Evolutionary conservation across 2,329 filamentous ascomycete genomes (phyloP), one percentile per base, ranked within the genome.

Genomic region (Diaporthe batatas): DNA sequence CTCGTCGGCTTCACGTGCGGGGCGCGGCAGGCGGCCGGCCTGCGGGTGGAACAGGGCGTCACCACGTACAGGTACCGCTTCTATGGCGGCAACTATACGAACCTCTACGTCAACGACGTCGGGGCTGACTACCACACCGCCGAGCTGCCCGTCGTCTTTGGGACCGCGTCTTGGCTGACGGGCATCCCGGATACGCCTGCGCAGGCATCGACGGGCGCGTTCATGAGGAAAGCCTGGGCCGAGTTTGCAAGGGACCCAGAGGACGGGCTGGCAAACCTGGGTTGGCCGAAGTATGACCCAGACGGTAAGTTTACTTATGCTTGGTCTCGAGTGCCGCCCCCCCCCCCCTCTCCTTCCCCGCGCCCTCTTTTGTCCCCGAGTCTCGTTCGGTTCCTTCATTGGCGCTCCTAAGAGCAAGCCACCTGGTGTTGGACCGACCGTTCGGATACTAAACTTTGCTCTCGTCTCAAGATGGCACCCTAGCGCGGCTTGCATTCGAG

Each of bases 161-260:
- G 68, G 8, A 70, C 68, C 18, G 57, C 59, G 29, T 65, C 59
- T 29, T 65, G 59, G 59, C 44, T 65, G 59, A 65, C 59, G 25
- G 42, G 42, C 6, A 65, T 65, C 12, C 25, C 36, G 59, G 59
- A 65, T 29, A 65, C 59, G 21, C 59, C 59, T 34, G 59, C 4
- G 12, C 42, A 65, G 21, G 59, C 59, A 1, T 49, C 59, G 25
- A 65, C 49, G 59, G 59, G 59, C 6, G 59, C 42, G 5, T 65
- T 47, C 8, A 68, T 72, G 59, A n/a, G 62, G 36, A 54, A 57
- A 21, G 70, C 70, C 23, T 72, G 70, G 70, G 70, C 70, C 6
- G 70, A 65, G 62, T 72, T 72, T 18, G 70, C 70, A 16, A 57
- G 59, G 42, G 70, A 72, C 49, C 70, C 70, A 11, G 59, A 54